Conservation (phyloP, 2,329 filamentous ascomycete genomes). For the Curvularia lunata region DNA sequence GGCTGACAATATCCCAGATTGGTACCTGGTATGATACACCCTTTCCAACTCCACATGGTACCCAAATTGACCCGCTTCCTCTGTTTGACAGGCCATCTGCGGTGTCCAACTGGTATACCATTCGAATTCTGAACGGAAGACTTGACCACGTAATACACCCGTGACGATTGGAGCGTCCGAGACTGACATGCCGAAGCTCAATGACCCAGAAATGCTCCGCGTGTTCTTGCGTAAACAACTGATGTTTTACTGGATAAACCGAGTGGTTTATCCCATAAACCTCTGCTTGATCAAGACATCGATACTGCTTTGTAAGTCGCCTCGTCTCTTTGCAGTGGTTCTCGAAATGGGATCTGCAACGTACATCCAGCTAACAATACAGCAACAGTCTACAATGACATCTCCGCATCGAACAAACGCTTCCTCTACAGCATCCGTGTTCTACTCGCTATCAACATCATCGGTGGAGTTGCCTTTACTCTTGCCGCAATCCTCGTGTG, state of each 20-base stretch:
- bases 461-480: slow-evolving; percentile 36
- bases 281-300: slow-evolving; percentile 43
- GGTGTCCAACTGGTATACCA: slow-evolving; percentile 38
- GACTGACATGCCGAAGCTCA: slow-evolving; percentile 1
- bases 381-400: slow-evolving; percentile 37
- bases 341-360: neutral
- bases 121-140: slow-evolving; percentile 34
- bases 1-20: slow-evolving; percentile 30
- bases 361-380: slow-evolving; percentile 3
- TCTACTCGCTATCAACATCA: slow-evolving; percentile 31
- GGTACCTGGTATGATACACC: slow-evolving; percentile 27
- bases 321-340: neutral
- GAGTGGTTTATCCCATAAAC: slow-evolving; percentile 38
- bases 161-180: neutral
- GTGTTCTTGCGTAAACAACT: slow-evolving; percentile 20
- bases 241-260: slow-evolving; percentile 38
- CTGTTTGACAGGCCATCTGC: slow-evolving; percentile 23
- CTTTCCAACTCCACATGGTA: neutral
- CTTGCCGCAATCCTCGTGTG: slow-evolving; percentile 38
- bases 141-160: slow-evolving; percentile 20
- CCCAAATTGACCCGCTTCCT: neutral
- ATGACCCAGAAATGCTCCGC: slow-evolving; percentile 12
- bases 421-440: slow-evolving; percentile 33
- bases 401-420: slow-evolving; percentile 35
- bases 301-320: slow-evolving; percentile 34